Evolutionary conservation across 1,284 basidiomycete genomes (phyloP).

Genomic region (Puccinia triticina): DNA sequence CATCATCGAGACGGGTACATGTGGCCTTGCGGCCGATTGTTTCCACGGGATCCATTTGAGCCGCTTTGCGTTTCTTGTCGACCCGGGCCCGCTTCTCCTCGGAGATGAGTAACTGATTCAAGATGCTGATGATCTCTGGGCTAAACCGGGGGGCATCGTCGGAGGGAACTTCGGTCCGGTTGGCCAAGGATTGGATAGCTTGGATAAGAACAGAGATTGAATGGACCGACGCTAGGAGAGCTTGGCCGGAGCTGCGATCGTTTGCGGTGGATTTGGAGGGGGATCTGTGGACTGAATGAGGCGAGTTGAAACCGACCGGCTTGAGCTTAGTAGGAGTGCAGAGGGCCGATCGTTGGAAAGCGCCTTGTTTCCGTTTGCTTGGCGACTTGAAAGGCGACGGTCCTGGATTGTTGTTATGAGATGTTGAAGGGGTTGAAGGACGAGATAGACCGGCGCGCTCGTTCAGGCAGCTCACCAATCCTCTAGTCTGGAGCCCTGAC

Average conservation of each 20-base stretch:
- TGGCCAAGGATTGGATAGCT: slow-evolving; percentile 24
- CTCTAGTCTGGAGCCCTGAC: slow-evolving; percentile 34
- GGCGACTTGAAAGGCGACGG: slow-evolving; percentile 30
- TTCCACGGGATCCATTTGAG: background rate
- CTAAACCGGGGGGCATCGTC: slow-evolving; percentile 30
- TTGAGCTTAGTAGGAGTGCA: slow-evolving; percentile 35
- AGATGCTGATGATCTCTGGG: slow-evolving; percentile 25
- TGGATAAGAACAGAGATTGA: slow-evolving; percentile 33
- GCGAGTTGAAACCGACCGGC: slow-evolving; percentile 23
- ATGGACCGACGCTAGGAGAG: slow-evolving; percentile 5
- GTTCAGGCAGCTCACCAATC: slow-evolving; percentile 28
- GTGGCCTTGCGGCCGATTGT: slow-evolving; percentile 4
- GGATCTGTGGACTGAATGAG: background rate
- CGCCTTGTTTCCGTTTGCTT: slow-evolving; percentile 23
- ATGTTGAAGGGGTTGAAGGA: slow-evolving; percentile 27
- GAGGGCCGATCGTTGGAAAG: slow-evolving; percentile 24
- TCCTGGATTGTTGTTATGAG: background rate
- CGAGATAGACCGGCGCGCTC: slow-evolving; percentile 17
- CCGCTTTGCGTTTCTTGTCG: slow-evolving; percentile 27
- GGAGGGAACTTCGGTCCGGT: background rate
- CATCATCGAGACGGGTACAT: slow-evolving; percentile 16
- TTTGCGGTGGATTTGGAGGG: background rate
- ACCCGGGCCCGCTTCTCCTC: slow-evolving; percentile 6
- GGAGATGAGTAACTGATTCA: slow-evolving; percentile 22
- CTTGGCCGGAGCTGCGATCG: slow-evolving; percentile 13